Conservation (phyloP, 768 basidiomycete genomes). For the Ramaria rubella region DNA sequence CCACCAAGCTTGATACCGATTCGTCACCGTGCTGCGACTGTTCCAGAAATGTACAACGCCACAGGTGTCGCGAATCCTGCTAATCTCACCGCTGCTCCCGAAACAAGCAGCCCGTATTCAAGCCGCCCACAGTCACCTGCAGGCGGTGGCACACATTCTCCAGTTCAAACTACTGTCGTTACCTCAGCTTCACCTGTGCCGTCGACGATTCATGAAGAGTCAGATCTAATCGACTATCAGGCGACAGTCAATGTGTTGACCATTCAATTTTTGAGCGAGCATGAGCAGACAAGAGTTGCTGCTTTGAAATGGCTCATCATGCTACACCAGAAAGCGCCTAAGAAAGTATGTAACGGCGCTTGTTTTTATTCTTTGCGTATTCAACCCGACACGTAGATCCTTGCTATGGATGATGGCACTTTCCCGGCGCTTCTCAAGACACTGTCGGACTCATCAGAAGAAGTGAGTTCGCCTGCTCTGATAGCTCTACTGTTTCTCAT, state of each 20-base stretch:
- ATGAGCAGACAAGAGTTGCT: constrained; percentile 92
- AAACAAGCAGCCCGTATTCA: constrained; percentile 17
- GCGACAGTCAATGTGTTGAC: constrained; percentile 89
- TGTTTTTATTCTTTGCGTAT: constrained; percentile 1
- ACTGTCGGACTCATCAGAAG: constrained; percentile 92
- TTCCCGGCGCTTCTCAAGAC: constrained; percentile 95
- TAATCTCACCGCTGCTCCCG: constrained; percentile 8
- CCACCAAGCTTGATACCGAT: constrained; percentile 16
- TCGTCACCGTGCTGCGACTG: constrained; percentile 7
- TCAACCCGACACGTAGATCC: constrained; percentile 47
- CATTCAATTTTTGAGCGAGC: constrained; percentile 91
- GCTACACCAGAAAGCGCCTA: constrained; percentile 96
- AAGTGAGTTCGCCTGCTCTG: constrained; percentile 43
- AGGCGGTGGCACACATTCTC: constrained; percentile 13
- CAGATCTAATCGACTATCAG: constrained; percentile 85
- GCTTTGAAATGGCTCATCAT: constrained; percentile 97
- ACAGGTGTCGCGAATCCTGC: neutral
- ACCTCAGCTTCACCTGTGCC: constrained; percentile 19
- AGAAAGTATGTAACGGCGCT: constrained; percentile 51
- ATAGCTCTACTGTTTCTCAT: neutral
- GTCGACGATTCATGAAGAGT: constrained; percentile 35
- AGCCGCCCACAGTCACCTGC: constrained; percentile 61
- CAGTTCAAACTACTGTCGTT: constrained; percentile 18
- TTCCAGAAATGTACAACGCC: neutral
- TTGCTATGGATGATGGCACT: constrained; percentile 94